phyloP scores from a whole-genome alignment of 1,284 basidiomycete species.

The Gymnopus androsaceus region DNA sequence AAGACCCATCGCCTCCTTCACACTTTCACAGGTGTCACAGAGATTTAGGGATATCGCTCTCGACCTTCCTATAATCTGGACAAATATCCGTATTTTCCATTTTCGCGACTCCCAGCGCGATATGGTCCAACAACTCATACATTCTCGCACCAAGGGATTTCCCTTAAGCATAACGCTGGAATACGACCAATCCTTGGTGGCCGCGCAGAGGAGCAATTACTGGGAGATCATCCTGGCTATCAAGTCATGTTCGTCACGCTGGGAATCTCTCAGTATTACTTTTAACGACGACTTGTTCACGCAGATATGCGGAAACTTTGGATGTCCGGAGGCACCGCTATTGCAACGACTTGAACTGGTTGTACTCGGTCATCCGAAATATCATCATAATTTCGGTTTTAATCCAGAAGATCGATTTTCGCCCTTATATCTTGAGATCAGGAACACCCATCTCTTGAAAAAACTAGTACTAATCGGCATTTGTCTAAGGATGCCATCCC shows the following conservation, averaged over 20 bases:
- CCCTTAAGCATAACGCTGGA: conserved; percentile 3
- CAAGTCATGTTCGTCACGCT: conserved; percentile 2
- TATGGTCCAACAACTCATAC: background rate
- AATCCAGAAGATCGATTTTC: background rate
- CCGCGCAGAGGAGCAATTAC: background rate
- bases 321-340: background rate
- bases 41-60: conserved; percentile 10
- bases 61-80: conserved; percentile 1
- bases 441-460: background rate
- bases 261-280: background rate
- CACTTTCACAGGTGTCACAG: conserved; percentile 5
- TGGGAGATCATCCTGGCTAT: conserved; percentile 2
- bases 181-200: background rate
- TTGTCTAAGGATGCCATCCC: background rate
- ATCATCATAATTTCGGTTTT: background rate
- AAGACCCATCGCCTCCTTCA: background rate
- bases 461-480: background rate
- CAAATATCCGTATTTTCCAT: conserved; percentile 7
- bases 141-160: background rate
- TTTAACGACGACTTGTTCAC: background rate
- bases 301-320: conserved; percentile 5
- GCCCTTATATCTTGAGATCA: background rate
- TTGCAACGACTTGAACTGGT: background rate
- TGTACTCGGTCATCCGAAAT: background rate
- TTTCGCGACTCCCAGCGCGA: background rate